These are phyloP conservation scores for Mycena epipterygia DNA, from an alignment of 768 basidiomycete species.

Conservation along the genomic window DNA sequence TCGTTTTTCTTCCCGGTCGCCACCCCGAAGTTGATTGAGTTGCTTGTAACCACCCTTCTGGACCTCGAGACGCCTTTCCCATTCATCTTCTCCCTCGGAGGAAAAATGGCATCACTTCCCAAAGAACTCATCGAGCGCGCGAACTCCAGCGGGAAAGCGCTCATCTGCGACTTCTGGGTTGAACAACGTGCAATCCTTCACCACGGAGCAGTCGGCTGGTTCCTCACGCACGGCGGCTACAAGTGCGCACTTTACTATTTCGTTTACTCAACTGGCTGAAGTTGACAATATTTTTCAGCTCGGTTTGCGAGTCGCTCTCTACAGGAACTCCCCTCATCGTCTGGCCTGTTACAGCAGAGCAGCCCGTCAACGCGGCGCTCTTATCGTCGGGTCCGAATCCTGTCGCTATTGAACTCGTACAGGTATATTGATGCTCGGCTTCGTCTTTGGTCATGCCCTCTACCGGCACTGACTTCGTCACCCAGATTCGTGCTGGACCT, in stretches of 20 bases:
- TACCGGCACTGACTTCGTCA: too few relatives aligned
- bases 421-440: slow-evolving; percentile 10
- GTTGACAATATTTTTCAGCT: too few relatives aligned
- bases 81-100: slow-evolving; percentile 25
- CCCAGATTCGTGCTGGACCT: slow-evolving; percentile 8
- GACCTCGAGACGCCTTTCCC: slow-evolving; percentile 24
- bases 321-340: slow-evolving; percentile 12
- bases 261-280: too few relatives aligned
- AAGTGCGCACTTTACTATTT: neutral
- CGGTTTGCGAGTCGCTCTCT: neutral
- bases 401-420: slow-evolving; percentile 21
- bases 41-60: slow-evolving; percentile 17
- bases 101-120: slow-evolving; percentile 16
- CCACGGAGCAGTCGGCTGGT: too few relatives aligned
- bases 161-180: too few relatives aligned
- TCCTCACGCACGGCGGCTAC: neutral
- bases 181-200: too few relatives aligned
- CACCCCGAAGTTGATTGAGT: slow-evolving; percentile 14
- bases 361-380: slow-evolving; percentile 14
- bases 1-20: slow-evolving; percentile 25
- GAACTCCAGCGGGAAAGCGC: slow-evolving; percentile 18
- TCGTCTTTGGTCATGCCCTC: neutral
- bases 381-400: too few relatives aligned
- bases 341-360: slow-evolving; percentile 23
- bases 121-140: slow-evolving; percentile 11